Evolutionary conservation across 768 basidiomycete genomes (phyloP), one percentile per base, ranked within the genome.

Genomic region (Pholiota molesta): DNA sequence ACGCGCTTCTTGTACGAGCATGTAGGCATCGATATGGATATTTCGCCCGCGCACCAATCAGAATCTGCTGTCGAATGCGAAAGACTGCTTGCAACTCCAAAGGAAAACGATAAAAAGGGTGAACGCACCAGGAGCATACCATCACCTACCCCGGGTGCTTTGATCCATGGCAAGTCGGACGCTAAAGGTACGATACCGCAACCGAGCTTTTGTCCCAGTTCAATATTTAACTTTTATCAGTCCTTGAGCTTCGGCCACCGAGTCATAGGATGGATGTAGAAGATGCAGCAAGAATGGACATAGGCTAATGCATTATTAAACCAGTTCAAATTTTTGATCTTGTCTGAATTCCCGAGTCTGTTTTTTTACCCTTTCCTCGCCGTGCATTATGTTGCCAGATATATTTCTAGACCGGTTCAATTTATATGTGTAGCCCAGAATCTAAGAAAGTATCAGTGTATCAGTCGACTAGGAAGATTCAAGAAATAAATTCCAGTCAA

Each of bases 1-100:
- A 61, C 59, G 35, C 62, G 57, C 21, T 62, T 59, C 26, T 11
- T 47, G 16, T 62, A 59, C n/a, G 51, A 52, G 19, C 52, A 4
- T 29, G 35, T 11, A 29, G 17, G 19, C 45, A n/a, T 52, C 58
- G 33, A 59, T 45, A 52, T 49, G 21, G 23, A 23, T 21, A 49
- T 49, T 19, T 49, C 47, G 19, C 47, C 47, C 4, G 11, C 23
- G 5, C 47, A 6, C 14, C 47, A 3, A 14, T 26, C 10, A 14
- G 9, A 49, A 44, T n/a, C n/a, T n/a, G n/a, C n/a, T n/a, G n/a
- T n/a, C n/a, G n/a, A n/a, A n/a, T n/a, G n/a, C 42, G 47, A 49
- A 14, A 49, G 28, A 23, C 16, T 44, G 7, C n/a, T 44, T 44
- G 2, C 40, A n/a, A 14, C 42, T 44, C n/a, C 42, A 44, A 19